phyloP scores from a whole-genome alignment of 225 moss, liverwort and hornwort genomes.

The Marchantia polymorpha region DNA sequence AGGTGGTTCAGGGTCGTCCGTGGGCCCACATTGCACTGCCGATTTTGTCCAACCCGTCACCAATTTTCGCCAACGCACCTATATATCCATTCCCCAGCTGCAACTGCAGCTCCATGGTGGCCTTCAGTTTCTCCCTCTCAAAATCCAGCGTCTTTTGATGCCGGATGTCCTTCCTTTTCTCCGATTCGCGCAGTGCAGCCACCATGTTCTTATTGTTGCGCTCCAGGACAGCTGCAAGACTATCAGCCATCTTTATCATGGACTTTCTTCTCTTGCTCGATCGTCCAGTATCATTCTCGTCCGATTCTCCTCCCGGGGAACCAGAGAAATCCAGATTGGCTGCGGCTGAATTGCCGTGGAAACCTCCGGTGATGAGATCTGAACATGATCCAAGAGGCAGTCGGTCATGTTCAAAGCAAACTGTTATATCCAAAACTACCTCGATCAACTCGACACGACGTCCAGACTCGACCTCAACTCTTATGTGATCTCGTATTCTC shows the following conservation, averaged over 20 bases:
- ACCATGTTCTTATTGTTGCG: constrained; percentile 75
- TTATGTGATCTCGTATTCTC: neutral
- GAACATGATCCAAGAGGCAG: constrained; percentile 19
- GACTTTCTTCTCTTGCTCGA: constrained; percentile 74
- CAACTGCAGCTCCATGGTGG: constrained; percentile 69
- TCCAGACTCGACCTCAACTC: neutral
- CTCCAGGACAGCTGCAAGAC: constrained; percentile 72
- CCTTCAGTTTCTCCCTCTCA: constrained; percentile 85
- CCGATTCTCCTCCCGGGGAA: constrained; percentile 71
- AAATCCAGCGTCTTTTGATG: constrained; percentile 83
- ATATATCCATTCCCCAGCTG: constrained; percentile 85
- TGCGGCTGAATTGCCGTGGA: constrained; percentile 44
- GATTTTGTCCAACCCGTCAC: constrained; percentile 84
- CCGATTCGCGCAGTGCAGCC: constrained; percentile 63
- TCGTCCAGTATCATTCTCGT: constrained; percentile 71
- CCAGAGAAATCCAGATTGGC: constrained; percentile 85
- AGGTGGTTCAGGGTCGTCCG: constrained; percentile 31
- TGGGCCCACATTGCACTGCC: constrained; percentile 81
- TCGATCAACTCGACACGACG: neutral
- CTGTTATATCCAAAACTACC: too few species aligned
- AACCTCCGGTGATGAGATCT: constrained; percentile 37
- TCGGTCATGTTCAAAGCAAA: neutral
- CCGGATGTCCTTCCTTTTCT: constrained; percentile 76
- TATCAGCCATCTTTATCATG: constrained; percentile 57
- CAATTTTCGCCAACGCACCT: constrained; percentile 80